Evolutionary conservation across 116 monocot species (phyloP), one percentile per base, ranked within the genome.

Genomic region (Trichopus zeylanicus): DNA sequence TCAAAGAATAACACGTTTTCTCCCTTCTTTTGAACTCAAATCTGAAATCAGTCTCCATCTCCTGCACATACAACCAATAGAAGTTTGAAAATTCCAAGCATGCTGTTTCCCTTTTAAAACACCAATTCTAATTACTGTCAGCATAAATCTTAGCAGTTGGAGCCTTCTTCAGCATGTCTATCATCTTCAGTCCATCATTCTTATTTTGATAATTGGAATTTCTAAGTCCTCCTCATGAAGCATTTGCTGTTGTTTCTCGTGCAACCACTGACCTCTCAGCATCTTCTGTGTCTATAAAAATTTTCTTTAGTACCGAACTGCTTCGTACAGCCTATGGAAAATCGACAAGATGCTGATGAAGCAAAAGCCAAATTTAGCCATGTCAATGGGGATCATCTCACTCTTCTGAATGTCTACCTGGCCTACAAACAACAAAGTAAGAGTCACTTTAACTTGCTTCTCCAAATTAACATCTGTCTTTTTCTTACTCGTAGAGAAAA

Each of bases 261-360:
- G 85, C 88, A 83, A 89, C 84, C 86, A 85, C 94, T 89, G 85
- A 94, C 82, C 80, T 78, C 69, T 77, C 74, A 81, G 81, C 89
- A 76, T 86, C 83, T 35, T 86, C 82, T 94, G 94, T 94, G 80
- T 86, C 81, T 76, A 82, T 69, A 64, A 78, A 74, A 77, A 86
- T 69, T 89, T 86, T 89, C 74, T 82, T 49, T 89, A 94, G 94
- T 86, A 78, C 89, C 94, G 73, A 89, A 94, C 81, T 94, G 94
- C 94, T 94, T 94, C 71, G 78, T 94, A 70, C 86, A 86, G 78
- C 94, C 94, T 67, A 86, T 75, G 86, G 94, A 89, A 28, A 89
- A 86, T 63, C 86, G 89, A 73, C 86, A 89, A 77, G 89, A 89
- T 73, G 94, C 94, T 73, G 94, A 94, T 60, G 86, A 94, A 67